Evolutionary conservation across 2,329 filamentous ascomycete genomes (phyloP).

Genomic region (Trichoderma koningii): DNA sequence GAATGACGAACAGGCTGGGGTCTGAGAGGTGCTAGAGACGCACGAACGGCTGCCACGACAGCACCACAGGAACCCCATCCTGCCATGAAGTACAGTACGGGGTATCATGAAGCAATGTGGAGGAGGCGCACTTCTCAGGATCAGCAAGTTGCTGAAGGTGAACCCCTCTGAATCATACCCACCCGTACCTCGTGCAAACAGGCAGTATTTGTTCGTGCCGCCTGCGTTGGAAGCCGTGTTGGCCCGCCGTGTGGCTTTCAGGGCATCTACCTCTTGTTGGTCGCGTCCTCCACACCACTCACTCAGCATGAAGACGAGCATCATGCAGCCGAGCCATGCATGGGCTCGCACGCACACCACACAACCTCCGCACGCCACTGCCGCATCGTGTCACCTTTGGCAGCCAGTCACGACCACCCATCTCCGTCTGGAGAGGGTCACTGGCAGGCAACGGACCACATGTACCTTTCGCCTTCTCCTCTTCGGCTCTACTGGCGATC

Average conservation of each 20-base stretch:
- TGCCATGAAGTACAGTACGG: neutral
- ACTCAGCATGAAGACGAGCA: constrained; percentile 15
- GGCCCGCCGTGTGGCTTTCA: constrained; percentile 11
- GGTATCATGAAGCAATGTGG: constrained; percentile 14
- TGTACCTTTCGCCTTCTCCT: constrained; percentile 1
- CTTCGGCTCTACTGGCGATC: constrained; percentile 8
- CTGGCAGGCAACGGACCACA: neutral
- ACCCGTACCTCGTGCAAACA: neutral
- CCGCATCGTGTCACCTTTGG: constrained; percentile 27
- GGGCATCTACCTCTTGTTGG: neutral
- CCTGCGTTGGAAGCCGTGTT: constrained; percentile 9
- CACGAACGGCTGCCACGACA: constrained; percentile 23
- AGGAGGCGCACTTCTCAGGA: constrained; percentile 2
- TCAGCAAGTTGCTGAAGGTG: constrained; percentile 19
- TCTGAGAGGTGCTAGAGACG: constrained; percentile 13
- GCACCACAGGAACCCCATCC: constrained; percentile 8
- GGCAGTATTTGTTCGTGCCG: neutral
- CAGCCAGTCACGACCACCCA: constrained; percentile 25
- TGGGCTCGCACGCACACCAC: constrained; percentile 16
- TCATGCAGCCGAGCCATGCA: constrained; percentile 20
- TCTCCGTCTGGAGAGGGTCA: neutral
- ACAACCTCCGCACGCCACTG: constrained; percentile 25
- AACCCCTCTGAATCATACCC: constrained; percentile 18
- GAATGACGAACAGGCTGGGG: constrained; percentile 22
- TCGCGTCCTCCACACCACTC: constrained; percentile 13